Evolutionary conservation across 805 yeast genomes (phyloP).

Genomic region (Torulaspora indica): DNA sequence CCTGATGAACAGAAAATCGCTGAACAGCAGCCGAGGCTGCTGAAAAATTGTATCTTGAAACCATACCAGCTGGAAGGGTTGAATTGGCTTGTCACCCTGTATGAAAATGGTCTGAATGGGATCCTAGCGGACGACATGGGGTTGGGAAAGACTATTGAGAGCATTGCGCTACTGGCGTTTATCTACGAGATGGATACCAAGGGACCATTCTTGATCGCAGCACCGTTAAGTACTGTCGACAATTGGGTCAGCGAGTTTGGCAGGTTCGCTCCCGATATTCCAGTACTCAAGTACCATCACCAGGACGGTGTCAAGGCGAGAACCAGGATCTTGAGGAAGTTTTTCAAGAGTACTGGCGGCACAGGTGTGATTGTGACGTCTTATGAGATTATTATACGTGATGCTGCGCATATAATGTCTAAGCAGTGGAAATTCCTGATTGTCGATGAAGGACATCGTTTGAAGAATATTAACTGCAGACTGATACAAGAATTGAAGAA

Average conservation of each 20-base stretch:
- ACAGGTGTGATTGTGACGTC: slow-evolving; percentile 67
- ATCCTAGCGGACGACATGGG: slow-evolving; percentile 98
- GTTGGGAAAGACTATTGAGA: slow-evolving; percentile 86
- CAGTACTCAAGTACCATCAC: slow-evolving; percentile 63
- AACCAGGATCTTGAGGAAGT: slow-evolving; percentile 32
- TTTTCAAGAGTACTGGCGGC: slow-evolving; percentile 39
- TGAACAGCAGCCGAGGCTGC: slow-evolving; percentile 49
- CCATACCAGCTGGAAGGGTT: slow-evolving; percentile 86
- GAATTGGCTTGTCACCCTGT: slow-evolving; percentile 83
- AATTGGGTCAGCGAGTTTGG: slow-evolving; percentile 78
- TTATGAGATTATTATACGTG: slow-evolving; percentile 74
- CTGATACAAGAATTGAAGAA: slow-evolving; percentile 67
- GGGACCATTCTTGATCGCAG: slow-evolving; percentile 76
- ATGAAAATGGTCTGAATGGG: slow-evolving; percentile 92
- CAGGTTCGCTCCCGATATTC: slow-evolving; percentile 67
- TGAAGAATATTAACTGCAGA: slow-evolving; percentile 78
- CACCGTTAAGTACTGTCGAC: slow-evolving; percentile 78
- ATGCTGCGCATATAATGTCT: slow-evolving; percentile 49
- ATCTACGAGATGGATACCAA: slow-evolving; percentile 69
- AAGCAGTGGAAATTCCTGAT: slow-evolving; percentile 75
- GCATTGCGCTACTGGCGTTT: slow-evolving; percentile 72
- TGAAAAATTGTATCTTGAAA: slow-evolving; percentile 60
- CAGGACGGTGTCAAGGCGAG: slow-evolving; percentile 42
- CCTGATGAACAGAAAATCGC: slow-evolving; percentile 18
- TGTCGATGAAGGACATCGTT: slow-evolving; percentile 93